These are phyloP conservation scores for Yamadazyma sp. DNA, from an alignment of 1,139 yeast species.

Conservation along the genomic window DNA sequence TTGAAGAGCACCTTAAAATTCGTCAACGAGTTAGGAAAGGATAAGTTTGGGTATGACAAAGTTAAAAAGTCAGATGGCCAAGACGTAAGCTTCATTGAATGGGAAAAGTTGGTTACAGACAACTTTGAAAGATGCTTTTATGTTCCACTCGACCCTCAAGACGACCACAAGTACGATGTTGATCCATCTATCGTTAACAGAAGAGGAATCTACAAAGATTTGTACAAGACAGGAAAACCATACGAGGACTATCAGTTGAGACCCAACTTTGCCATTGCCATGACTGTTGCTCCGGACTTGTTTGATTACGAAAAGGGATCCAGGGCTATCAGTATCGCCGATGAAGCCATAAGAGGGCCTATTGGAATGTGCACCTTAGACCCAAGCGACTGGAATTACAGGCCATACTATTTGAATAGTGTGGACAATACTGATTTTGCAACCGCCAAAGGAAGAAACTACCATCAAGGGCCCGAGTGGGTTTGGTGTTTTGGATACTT, in stretches of 20 bases:
- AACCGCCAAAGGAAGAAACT: constrained; percentile 91
- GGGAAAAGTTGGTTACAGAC: constrained; percentile 69
- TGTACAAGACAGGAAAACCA: constrained; percentile 76
- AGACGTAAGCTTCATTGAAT: constrained; percentile 52
- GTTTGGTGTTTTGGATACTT: constrained; percentile 90
- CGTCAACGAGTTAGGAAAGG: constrained; percentile 50
- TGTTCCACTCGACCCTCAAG: constrained; percentile 60
- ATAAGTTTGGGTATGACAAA: constrained; percentile 52
- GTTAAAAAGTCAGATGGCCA: constrained; percentile 60
- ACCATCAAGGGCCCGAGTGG: constrained; percentile 99
- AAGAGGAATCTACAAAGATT: constrained; percentile 91
- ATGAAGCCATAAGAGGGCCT: constrained; percentile 75
- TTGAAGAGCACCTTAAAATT: constrained; percentile 82
- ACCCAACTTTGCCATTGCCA: constrained; percentile 90
- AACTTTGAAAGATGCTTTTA: constrained; percentile 81
- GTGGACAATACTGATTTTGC: constrained; percentile 85
- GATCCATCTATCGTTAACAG: constrained; percentile 72
- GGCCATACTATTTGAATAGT: constrained; percentile 83
- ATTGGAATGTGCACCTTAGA: constrained; percentile 91
- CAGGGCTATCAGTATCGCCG: constrained; percentile 69
- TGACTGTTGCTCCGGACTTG: constrained; percentile 90
- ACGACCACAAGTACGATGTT: constrained; percentile 55
- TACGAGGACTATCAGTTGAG: constrained; percentile 93
- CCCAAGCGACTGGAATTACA: constrained; percentile 86
- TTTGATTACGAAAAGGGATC: constrained; percentile 64